Base-by-base conservation (phyloP, 768 basidiomycete genomes). In the Pisolithus orientalis region DNA sequence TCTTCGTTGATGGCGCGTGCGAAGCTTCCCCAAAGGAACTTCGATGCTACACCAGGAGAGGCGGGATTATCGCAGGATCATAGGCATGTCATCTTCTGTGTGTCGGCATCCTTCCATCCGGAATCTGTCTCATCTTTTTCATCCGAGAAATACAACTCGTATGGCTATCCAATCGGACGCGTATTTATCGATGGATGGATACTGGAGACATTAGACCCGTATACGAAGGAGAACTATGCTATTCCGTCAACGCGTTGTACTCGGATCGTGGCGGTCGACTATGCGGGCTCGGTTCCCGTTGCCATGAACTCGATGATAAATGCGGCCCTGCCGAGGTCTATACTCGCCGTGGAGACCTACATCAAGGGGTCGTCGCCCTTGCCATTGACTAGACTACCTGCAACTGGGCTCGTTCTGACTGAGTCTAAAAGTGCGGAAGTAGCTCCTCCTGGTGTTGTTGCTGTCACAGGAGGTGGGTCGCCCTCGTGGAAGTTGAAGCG, bases 111-210 rank as follows among this genome's bases (percentile, higher is more conserved):
- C 5, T 88, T 85, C 66, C 82, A 80, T 44, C 80, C 87, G 0
- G 82, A 85, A 24, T 82, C 81, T 28, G 75, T 69, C 5, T 64
- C 75, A 13, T 62, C 70, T 1, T 90, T 89, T 62, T 75, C 79
- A 21, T 42, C 77, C 2, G 63, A 69, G 6, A 92, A 90, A 64
- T 87, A 89, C 66, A 97, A 98, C 66, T 75, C 90, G 0, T 80
- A 81, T 49, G 61, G 53, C 1, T 76, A 91, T 8, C 90, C 91
- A 0, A 74, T 90, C 13, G 95, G 93, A 2, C 82, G 87, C 13
- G 74, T 92, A 32, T 84, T 89, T 57, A 71, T 99, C 6, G 94
- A 97, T 61, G 95, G 89, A 2, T 99, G 96, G 96, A 83, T 95
- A 31, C 70, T 96, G 60, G 94, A 99, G 72, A 97, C 95, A 4